Evolutionary conservation across 1,139 yeast genomes (phyloP).

Genomic region (Candida tetrigidarum): DNA sequence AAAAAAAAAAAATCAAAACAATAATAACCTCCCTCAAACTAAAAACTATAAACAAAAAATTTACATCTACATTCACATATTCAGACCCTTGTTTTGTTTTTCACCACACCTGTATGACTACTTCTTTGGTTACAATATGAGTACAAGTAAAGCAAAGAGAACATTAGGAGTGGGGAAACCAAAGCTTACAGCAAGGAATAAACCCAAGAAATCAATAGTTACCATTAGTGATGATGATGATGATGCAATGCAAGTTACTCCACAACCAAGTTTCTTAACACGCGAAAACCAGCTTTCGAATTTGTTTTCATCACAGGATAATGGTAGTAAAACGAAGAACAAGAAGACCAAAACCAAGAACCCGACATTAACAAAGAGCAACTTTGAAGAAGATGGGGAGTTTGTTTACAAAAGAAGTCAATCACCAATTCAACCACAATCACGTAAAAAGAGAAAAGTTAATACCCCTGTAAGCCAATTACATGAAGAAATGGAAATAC

Average conservation of each 20-base stretch:
- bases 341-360: constrained; percentile 7
- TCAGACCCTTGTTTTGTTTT: no score
- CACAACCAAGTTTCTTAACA: constrained; percentile 9
- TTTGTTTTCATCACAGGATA: constrained; percentile 8
- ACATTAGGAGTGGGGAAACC: constrained; percentile 1
- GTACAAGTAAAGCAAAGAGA: constrained; percentile 1
- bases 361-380: background rate
- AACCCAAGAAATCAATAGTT: constrained; percentile 2
- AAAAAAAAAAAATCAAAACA: constrained; percentile 4
- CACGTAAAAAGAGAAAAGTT: constrained; percentile 21
- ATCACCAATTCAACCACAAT: constrained; percentile 17
- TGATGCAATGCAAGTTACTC: constrained; percentile 1
- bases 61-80: background rate
- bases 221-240: constrained; percentile 2
- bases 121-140: background rate
- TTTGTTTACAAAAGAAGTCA: constrained; percentile 44
- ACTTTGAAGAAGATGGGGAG: constrained; percentile 48
- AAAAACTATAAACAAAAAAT: background rate
- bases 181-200: background rate
- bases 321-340: background rate
- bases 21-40: constrained; percentile 1
- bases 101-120: background rate
- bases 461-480: constrained; percentile 33
- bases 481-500: constrained; percentile 27
- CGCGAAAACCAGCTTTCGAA: constrained; percentile 13